Evolutionary conservation across 2,329 filamentous ascomycete genomes (phyloP).

Genomic region (Paecilomyces variotii): DNA sequence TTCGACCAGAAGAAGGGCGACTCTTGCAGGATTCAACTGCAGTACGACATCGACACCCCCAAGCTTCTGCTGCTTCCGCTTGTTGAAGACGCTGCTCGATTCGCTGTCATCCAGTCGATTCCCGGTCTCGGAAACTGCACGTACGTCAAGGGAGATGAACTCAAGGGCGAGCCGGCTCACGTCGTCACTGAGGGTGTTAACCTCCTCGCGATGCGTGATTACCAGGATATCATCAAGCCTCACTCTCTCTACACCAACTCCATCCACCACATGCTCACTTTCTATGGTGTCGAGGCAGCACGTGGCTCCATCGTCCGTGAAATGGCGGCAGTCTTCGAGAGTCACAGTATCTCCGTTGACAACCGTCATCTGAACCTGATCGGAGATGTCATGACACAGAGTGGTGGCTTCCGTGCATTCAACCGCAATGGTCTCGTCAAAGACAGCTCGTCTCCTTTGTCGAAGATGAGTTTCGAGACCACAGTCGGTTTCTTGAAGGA

Average conservation of each 20-base stretch:
- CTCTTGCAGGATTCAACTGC: conserved; percentile 74
- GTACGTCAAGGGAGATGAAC: conserved; percentile 53
- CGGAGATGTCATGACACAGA: conserved; percentile 95
- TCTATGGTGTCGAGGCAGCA: conserved; percentile 91
- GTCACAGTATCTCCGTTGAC: conserved; percentile 89
- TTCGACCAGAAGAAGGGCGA: conserved; percentile 68
- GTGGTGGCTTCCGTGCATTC: conserved; percentile 82
- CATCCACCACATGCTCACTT: conserved; percentile 71
- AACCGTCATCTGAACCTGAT: conserved; percentile 90
- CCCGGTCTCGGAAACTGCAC: conserved; percentile 66
- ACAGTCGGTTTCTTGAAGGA: conserved; percentile 90
- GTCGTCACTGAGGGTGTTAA: conserved; percentile 82
- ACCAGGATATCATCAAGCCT: conserved; percentile 76
- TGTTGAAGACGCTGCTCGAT: conserved; percentile 70
- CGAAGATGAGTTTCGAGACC: conserved; percentile 99
- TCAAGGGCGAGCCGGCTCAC: conserved; percentile 39
- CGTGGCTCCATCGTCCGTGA: conserved; percentile 81
- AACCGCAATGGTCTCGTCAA: conserved; percentile 76
- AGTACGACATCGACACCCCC: conserved; percentile 69
- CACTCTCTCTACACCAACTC: conserved; percentile 87
- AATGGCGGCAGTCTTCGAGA: conserved; percentile 74
- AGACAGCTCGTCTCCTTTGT: conserved; percentile 80
- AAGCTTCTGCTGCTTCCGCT: conserved; percentile 91
- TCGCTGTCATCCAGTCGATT: conserved; percentile 81
- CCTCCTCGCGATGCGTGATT: conserved; percentile 81